A percentile compares a stretch with the other conserved stretches of the same genome.
phyloP scores from a whole-genome alignment of 106 monocot species.

The Dendrobium chrysotoxum region DNA sequence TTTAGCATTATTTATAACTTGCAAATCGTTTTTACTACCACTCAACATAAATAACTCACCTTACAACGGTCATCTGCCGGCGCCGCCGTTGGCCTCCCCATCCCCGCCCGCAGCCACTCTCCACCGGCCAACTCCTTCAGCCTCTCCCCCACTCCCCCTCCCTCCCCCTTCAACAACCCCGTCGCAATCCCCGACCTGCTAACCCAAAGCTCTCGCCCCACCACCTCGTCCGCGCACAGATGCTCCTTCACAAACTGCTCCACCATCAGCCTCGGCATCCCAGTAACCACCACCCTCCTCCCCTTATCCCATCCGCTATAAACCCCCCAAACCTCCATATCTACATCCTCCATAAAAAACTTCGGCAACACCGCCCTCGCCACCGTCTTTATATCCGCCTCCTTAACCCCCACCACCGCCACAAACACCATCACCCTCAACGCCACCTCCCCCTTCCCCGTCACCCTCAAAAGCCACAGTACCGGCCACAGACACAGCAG shows the following conservation, averaged over 20 bases:
- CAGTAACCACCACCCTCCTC: slow-evolving; percentile 45
- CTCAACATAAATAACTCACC: too few relatives aligned
- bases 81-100: slow-evolving; percentile 3
- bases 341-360: slow-evolving; percentile 69
- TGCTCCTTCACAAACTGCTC: slow-evolving; percentile 78
- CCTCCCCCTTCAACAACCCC: slow-evolving; percentile 28
- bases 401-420: slow-evolving; percentile 45
- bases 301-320: slow-evolving; percentile 24
- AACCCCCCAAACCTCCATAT: slow-evolving; percentile 59
- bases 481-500: slow-evolving; percentile 63
- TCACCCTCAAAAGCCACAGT: slow-evolving; percentile 12
- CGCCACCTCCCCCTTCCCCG: slow-evolving; percentile 11
- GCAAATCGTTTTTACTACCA: too few relatives aligned
- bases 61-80: not conserved
- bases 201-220: slow-evolving; percentile 59
- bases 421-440: slow-evolving; percentile 49
- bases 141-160: not conserved
- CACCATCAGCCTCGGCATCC: slow-evolving; percentile 61
- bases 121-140: not conserved
- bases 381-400: slow-evolving; percentile 61
- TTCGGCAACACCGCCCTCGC: slow-evolving; percentile 86
- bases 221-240: slow-evolving; percentile 60
- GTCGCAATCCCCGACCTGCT: slow-evolving; percentile 52
- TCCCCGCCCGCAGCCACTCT: slow-evolving; percentile 12
- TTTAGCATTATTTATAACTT: too few relatives aligned